Percentiles rank a stretch among this genome's conserved stretches.
phyloP scores from a whole-genome alignment of 2,329 filamentous ascomycete genomes.

The Ceratocystiopsis brevicomis region DNA sequence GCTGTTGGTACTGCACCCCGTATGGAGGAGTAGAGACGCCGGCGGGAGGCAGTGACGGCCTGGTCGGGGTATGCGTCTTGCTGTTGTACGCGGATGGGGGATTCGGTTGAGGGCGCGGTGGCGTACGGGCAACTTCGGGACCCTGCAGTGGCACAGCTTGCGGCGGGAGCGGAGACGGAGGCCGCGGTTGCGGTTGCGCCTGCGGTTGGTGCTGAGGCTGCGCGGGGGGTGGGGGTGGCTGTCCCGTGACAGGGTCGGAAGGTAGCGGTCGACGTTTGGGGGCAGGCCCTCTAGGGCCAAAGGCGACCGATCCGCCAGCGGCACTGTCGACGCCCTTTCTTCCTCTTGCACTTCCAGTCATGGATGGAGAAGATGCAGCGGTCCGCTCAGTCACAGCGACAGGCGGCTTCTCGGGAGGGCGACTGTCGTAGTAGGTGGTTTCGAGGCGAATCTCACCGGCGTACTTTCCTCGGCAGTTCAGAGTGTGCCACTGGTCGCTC shows the following conservation, averaged over 20 bases:
- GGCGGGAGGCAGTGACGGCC: slow-evolving; percentile 14
- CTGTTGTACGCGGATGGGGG: slow-evolving; percentile 11
- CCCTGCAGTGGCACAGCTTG: slow-evolving; percentile 15
- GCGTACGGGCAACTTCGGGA: slow-evolving; percentile 10
- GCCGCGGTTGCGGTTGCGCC: slow-evolving; percentile 18
- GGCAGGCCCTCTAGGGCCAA: slow-evolving; percentile 11
- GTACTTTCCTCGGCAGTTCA: slow-evolving; percentile 84
- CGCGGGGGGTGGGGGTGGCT: too few relatives aligned
- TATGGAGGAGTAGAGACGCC: slow-evolving; percentile 3
- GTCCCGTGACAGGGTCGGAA: slow-evolving; percentile 48
- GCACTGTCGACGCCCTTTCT: background rate
- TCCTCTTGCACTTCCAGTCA: slow-evolving; percentile 2
- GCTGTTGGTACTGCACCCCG: slow-evolving; percentile 1
- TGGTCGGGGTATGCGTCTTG: slow-evolving; percentile 23
- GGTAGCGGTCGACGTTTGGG: slow-evolving; percentile 75
- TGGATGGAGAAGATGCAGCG: background rate
- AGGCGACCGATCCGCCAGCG: slow-evolving; percentile 29
- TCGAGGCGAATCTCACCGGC: slow-evolving; percentile 89
- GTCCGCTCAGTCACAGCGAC: slow-evolving; percentile 27
- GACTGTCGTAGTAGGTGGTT: slow-evolving; percentile 85
- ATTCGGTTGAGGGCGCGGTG: slow-evolving; percentile 24
- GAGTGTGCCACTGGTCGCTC: slow-evolving; percentile 75
- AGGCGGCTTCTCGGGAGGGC: slow-evolving; percentile 51
- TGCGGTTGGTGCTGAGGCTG: slow-evolving; percentile 20
- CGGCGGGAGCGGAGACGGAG: slow-evolving; percentile 22